phyloP scores from a whole-genome alignment of 202 grass and related monocot species.

The Carex sylvatica region DNA sequence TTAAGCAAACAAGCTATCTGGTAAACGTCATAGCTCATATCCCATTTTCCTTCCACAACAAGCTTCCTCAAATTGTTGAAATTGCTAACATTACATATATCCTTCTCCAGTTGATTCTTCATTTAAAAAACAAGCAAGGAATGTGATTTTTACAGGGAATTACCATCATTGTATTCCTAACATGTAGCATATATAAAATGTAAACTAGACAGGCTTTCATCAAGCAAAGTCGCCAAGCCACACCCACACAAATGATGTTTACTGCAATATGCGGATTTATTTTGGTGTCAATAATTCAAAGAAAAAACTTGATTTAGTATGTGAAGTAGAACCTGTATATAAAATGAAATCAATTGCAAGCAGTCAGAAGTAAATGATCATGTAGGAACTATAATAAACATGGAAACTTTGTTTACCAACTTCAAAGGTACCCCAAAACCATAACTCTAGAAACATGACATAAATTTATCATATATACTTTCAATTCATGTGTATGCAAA shows the following conservation, averaged over 20 bases:
- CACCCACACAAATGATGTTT: neutral
- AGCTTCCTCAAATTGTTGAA: neutral
- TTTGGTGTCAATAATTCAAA: neutral
- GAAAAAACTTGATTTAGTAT: neutral
- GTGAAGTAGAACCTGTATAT: neutral
- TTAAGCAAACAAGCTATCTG: neutral
- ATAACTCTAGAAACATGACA: neutral
- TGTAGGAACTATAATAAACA: no score
- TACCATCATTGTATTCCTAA: neutral
- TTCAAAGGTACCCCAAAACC: neutral
- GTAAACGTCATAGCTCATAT: neutral
- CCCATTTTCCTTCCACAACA: no score
- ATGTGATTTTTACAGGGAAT: neutral
- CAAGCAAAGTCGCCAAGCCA: neutral
- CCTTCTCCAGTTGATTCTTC: neutral
- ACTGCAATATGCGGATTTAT: neutral
- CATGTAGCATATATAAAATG: neutral
- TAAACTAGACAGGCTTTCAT: neutral
- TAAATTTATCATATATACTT: no score
- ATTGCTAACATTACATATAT: neutral
- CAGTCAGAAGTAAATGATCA: neutral
- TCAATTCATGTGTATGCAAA: neutral
- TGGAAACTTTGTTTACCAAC: neutral
- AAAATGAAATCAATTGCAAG: neutral
- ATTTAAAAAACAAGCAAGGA: neutral